Conservation (phyloP, 2,329 filamentous ascomycete genomes). For the Aspergillus spinulosporus region DNA sequence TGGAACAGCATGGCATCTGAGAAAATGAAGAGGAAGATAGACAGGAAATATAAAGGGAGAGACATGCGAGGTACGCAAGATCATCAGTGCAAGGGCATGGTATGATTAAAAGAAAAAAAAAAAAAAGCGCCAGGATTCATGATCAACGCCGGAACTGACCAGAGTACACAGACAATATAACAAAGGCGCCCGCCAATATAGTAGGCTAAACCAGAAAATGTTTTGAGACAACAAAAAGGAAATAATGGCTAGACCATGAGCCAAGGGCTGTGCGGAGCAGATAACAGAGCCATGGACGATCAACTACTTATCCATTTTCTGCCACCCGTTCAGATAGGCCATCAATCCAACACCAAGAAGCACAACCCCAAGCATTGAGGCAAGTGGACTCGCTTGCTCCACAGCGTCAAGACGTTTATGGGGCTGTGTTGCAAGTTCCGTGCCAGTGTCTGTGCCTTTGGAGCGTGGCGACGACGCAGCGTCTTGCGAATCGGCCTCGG, state of each 20-base stretch:
- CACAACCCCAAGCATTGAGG: constrained; percentile 79
- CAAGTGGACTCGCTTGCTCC: constrained; percentile 67
- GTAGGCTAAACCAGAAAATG: constrained; percentile 14
- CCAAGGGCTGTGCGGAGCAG: neutral
- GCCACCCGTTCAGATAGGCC: constrained; percentile 85
- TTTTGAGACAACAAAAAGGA: constrained; percentile 22
- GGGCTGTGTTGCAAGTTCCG: constrained; percentile 44
- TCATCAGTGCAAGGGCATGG: constrained; percentile 30
- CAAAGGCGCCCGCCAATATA: constrained; percentile 2
- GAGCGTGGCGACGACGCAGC: constrained; percentile 53
- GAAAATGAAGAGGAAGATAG: constrained; percentile 18
- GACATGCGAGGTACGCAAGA: constrained; percentile 30
- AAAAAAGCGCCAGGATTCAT: constrained; percentile 21
- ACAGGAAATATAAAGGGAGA: constrained; percentile 20
- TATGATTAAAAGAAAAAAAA: constrained; percentile 1
- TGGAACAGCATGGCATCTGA: constrained; percentile 24
- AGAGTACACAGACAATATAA: constrained; percentile 14
- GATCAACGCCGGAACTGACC: constrained; percentile 13
- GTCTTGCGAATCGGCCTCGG: constrained; percentile 34
- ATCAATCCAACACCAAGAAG: constrained; percentile 79
- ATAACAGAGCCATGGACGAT: neutral
- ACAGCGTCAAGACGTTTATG: constrained; percentile 39
- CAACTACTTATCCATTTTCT: constrained; percentile 54
- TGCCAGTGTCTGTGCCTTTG: constrained; percentile 42
- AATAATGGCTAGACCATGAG: constrained; percentile 4